Percentiles rank a stretch among this genome's conserved stretches.
Conservation (phyloP, 306 rosid species). For the Rosa rugosa region DNA sequence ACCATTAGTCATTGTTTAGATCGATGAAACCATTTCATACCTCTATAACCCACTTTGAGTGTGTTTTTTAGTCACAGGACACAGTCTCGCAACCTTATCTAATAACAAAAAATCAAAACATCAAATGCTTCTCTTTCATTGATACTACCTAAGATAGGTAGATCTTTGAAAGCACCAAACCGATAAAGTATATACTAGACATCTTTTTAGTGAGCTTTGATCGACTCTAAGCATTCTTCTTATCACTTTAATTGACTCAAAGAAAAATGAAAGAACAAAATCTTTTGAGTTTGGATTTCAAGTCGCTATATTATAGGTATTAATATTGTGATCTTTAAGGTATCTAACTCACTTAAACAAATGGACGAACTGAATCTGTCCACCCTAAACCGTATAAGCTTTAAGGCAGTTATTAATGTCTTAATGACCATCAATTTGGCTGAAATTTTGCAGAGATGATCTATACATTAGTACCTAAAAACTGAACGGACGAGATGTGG, state of each 20-base stretch:
- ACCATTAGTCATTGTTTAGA: slow-evolving; percentile 18
- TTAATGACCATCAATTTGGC: too few species aligned
- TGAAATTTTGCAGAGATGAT: too few species aligned
- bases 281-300: too few species aligned
- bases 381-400: too few species aligned
- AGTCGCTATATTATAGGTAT: too few species aligned
- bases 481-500: too few species aligned
- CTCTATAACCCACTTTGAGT: not conserved
- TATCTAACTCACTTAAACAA: too few species aligned
- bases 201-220: slow-evolving; percentile 3
- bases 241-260: not conserved
- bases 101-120: not conserved
- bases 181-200: not conserved
- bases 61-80: slow-evolving; percentile 4
- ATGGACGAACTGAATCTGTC: too few species aligned
- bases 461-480: too few species aligned
- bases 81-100: slow-evolving; percentile 7
- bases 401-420: too few species aligned
- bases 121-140: slow-evolving; percentile 7
- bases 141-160: slow-evolving; percentile 11
- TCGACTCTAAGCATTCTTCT: not conserved
- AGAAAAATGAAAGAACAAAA: not conserved
- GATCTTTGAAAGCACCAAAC: slow-evolving; percentile 1
- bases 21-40: slow-evolving; percentile 14
- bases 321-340: too few species aligned